Evolutionary conservation across 1,284 basidiomycete genomes (phyloP).

Genomic region (Kwoniella shivajii): DNA sequence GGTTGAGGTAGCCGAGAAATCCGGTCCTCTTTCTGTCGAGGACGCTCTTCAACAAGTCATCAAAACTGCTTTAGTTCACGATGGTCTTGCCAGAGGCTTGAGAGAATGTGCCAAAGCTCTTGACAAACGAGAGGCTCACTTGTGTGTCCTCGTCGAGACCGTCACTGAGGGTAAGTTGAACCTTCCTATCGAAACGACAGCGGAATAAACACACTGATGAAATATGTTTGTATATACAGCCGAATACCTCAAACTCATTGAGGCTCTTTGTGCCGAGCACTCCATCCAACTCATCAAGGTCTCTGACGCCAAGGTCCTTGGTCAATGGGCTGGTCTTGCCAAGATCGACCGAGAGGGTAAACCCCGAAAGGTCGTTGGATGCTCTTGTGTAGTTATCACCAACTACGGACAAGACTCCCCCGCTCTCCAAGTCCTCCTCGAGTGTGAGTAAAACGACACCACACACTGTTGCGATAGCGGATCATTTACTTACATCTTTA

Average conservation of each 20-base stretch:
- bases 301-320: conserved; percentile 92
- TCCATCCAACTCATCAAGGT: conserved; percentile 99
- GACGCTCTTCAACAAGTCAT: conserved; percentile 88
- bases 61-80: conserved; percentile 90
- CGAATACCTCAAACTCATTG: conserved; percentile 99
- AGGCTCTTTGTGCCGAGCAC: conserved; percentile 98
- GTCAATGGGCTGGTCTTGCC: conserved; percentile 98
- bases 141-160: conserved; percentile 98
- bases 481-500: neutral
- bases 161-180: conserved; percentile 73
- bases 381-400: conserved; percentile 97
- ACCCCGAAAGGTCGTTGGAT: conserved; percentile 93
- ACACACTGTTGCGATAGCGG: no score
- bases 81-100: conserved; percentile 96
- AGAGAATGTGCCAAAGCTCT: conserved; percentile 97
- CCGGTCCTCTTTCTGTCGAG: conserved; percentile 92
- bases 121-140: conserved; percentile 97
- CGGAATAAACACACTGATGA: neutral
- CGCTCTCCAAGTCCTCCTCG: conserved; percentile 93
- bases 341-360: conserved; percentile 99
- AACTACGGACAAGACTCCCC: conserved; percentile 96
- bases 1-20: conserved; percentile 83
- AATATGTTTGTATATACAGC: conserved; percentile 54
- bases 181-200: neutral
- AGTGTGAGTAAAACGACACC: conserved; percentile 57